Percentiles rank a stretch among this genome's conserved stretches.
Conservation (phyloP, 2,329 filamentous ascomycete species). For the Microdochium nivale region DNA sequence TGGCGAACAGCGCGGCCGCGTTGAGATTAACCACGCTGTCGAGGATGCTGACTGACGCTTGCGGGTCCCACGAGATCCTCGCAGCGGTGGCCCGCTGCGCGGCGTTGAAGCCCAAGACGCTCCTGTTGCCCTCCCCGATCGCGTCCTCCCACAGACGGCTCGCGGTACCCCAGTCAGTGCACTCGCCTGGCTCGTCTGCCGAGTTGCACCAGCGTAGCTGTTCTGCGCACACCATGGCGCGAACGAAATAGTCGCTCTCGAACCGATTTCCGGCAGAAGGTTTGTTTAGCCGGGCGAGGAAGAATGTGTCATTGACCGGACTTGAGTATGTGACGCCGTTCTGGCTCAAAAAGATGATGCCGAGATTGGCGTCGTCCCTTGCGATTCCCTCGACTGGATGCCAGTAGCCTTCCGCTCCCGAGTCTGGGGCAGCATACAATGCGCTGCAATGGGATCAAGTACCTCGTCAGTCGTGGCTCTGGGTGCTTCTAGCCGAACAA, state of each 20-base stretch:
- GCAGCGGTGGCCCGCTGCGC: conserved; percentile 1
- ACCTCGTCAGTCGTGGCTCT: background rate
- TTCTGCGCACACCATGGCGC: conserved; percentile 1
- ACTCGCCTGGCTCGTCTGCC: background rate
- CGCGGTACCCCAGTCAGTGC: background rate
- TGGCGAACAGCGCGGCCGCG: conserved; percentile 1
- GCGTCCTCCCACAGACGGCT: background rate
- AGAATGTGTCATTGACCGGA: background rate
- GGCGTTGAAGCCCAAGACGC: conserved; percentile 1
- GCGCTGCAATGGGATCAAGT: background rate
- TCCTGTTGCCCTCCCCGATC: background rate
- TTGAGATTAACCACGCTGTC: background rate
- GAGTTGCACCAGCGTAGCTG: conserved; percentile 2
- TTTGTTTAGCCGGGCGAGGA: background rate
- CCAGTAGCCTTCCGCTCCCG: background rate
- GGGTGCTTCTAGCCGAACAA: background rate
- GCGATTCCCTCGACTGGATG: background rate
- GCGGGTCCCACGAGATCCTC: background rate
- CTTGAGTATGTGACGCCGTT: background rate
- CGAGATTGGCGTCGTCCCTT: conserved; percentile 1
- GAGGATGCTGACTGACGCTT: background rate
- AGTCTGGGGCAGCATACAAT: background rate
- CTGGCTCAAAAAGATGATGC: conserved; percentile 1
- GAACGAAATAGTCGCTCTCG: background rate
- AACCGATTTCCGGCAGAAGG: background rate